Base-by-base conservation (phyloP, 805 yeast species). In the Lachancea cidri region DNA sequence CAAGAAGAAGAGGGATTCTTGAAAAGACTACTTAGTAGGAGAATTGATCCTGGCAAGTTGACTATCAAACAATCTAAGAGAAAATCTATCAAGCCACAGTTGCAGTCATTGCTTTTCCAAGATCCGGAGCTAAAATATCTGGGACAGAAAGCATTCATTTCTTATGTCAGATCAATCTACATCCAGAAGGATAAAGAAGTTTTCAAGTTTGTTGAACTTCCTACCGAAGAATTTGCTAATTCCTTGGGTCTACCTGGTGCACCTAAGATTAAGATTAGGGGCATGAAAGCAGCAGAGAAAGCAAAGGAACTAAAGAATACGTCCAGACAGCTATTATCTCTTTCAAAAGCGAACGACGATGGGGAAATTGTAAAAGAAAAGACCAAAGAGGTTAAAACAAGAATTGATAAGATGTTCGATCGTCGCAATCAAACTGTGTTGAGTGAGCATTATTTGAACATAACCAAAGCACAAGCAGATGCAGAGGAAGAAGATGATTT, bases 191-290 rank as follows among this genome's bases (percentile, higher is more conserved):
- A 91, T 58, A 87, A 87, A 61, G 84, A 81, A 29, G 81, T 89
- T 9, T 93, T 93, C 66, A 77, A 83, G 49, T 73, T 88, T 30
- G 84, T 80, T 9, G 77, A 78, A 36, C 59, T 91, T 3, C 94
- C 96, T 2, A 66, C 82, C 2, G 96, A 91, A 48, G 85, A 76
- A 42, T 88, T 71, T 63, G 98, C 99, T 4, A 76, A 76, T 44
- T 84, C 96, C 3, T 64, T 89, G 36, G 99, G 99, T 7, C 72
- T 93, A 33, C 96, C 98, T 1, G 96, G 97, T 41, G 96, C 96
- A 3, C 99, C 99, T 33, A 82, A 85, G 53, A 83, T 93, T 53
- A 88, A 86, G 59, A 74, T 91, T 42, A 70, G 70, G 32, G 83
- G 80, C 13, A 64, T 60, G 56, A 61, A 53, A 25, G 64, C 70